A percentile compares a stretch with the other conserved stretches of the same genome.
phyloP scores from a whole-genome alignment of 2,329 filamentous ascomycete species.

The Penicillium polonicum region DNA sequence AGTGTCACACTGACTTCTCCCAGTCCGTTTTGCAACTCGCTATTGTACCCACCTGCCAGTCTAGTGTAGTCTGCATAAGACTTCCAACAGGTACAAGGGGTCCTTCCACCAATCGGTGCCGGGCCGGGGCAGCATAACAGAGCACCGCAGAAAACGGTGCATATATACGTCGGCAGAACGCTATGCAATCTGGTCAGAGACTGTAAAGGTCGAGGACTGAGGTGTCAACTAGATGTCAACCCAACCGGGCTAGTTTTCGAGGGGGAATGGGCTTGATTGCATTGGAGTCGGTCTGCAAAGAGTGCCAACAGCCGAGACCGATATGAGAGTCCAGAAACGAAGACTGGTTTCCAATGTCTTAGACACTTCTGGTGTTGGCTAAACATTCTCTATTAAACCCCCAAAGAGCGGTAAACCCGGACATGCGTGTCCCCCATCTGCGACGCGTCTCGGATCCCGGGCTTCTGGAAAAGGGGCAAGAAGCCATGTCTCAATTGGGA shows the following conservation, averaged over 20 bases:
- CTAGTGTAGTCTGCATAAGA: slow-evolving; percentile 6
- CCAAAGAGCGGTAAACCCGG: slow-evolving; percentile 23
- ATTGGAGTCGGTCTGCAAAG: slow-evolving; percentile 5
- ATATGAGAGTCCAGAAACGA: slow-evolving; percentile 6
- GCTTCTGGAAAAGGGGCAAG: slow-evolving; percentile 19
- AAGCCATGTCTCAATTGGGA: slow-evolving; percentile 18
- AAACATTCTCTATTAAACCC: neutral
- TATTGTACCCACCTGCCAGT: slow-evolving; percentile 13
- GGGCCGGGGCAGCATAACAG: neutral
- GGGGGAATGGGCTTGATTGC: neutral
- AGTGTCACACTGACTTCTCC: slow-evolving; percentile 11
- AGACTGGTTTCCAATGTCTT: slow-evolving; percentile 22
- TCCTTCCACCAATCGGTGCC: slow-evolving; percentile 4
- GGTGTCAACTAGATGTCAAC: neutral
- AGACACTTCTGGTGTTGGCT: slow-evolving; percentile 15
- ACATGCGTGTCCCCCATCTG: slow-evolving; percentile 13
- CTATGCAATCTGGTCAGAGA: slow-evolving; percentile 8
- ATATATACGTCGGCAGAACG: slow-evolving; percentile 1
- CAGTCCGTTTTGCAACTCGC: slow-evolving; percentile 14
- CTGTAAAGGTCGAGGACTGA: slow-evolving; percentile 6
- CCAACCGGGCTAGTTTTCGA: slow-evolving; percentile 6
- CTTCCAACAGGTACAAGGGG: slow-evolving; percentile 7
- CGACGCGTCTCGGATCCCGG: slow-evolving; percentile 1
- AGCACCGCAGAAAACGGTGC: slow-evolving; percentile 15
- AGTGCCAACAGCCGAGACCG: slow-evolving; percentile 10